Evolutionary conservation across 495 filamentous ascomycete species (phyloP), one percentile per base, ranked within the genome.

Genomic region (Xylaria bambusicola): DNA sequence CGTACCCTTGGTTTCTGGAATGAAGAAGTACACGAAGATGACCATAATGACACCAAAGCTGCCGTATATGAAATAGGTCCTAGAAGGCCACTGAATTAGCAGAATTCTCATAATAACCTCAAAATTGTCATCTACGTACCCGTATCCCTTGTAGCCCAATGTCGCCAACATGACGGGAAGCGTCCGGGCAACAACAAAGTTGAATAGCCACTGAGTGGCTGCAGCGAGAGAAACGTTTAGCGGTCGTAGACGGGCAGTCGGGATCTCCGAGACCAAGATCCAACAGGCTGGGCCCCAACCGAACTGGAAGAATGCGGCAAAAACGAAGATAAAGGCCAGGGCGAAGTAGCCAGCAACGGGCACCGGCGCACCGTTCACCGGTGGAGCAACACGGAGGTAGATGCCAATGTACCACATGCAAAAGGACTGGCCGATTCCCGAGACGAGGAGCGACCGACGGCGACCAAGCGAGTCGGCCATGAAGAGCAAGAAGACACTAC

Each of bases 261-360:
- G 88, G 65, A 93, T 91, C 77, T 92, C 86, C 10, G 80, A 81
- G 36, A 88, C 84, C 62, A 87, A 88, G 54, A 88, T 90, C 89
- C 88, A 91, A 71, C 87, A 90, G 24, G 86, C 84, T 0, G 89
- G 89, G 0, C 89, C 89, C 88, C 88, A 91, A 40, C 88, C 86
- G 67, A 90, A 89, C 55, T 89, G 87, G 78, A 89, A 90, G 77
- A 88, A 88, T 2, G 82, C 84, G 12, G 87, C 88, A 63, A 90
- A 90, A 44, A 90, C 72, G 70, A 87, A 91, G 56, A 91, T 86
- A 70, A 82, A 88, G 29, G 88, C 82, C 4, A 90, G 77, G 0
- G 87, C 87, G 52, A 89, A 73, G 66, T 89, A 89, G 5, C 87
- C 87, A 9, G 68, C 68, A 1, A 49, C 45, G 3, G 65, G 65